These are phyloP conservation scores for Abortiporus biennis DNA, from an alignment of 1,284 basidiomycete genomes.

Conservation along the genomic window DNA sequence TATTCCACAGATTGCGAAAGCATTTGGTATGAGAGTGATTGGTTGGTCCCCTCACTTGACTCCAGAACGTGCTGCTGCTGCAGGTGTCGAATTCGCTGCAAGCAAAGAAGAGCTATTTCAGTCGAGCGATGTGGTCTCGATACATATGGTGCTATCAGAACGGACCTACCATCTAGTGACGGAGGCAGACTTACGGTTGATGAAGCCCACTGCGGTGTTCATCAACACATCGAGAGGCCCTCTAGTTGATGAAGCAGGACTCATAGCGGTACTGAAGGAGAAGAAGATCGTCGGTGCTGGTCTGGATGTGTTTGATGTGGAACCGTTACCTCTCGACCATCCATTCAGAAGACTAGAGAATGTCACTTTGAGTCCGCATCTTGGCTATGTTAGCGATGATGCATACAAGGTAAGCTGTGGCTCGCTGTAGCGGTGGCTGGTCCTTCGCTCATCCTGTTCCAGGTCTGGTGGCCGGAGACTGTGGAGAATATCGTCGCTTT, in stretches of 20 bases:
- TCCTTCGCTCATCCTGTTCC: too few species aligned
- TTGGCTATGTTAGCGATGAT: slow-evolving; percentile 48
- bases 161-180: slow-evolving; percentile 42
- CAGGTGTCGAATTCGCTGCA: slow-evolving; percentile 40
- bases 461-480: slow-evolving; percentile 29
- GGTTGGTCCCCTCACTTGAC: slow-evolving; percentile 64
- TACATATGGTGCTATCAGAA: slow-evolving; percentile 54
- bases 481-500: slow-evolving; percentile 51
- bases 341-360: slow-evolving; percentile 44
- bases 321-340: slow-evolving; percentile 54
- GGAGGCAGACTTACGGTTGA: slow-evolving; percentile 36
- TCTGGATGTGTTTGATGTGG: slow-evolving; percentile 55
- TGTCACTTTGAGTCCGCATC: slow-evolving; percentile 55
- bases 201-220: slow-evolving; percentile 53
- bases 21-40: slow-evolving; percentile 52
- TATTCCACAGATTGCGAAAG: slow-evolving; percentile 42
- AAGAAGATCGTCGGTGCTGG: slow-evolving; percentile 49
- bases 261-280: slow-evolving; percentile 43
- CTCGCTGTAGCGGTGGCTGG: too few species aligned
- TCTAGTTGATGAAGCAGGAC: slow-evolving; percentile 47
- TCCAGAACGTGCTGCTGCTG: slow-evolving; percentile 43
- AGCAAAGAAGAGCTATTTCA: slow-evolving; percentile 48
- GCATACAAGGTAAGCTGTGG: slow-evolving; percentile 37
- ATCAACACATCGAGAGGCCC: slow-evolving; percentile 64
- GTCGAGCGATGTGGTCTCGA: slow-evolving; percentile 50